Conservation (phyloP, 2,329 filamentous ascomycete species). For the Colletotrichum sp. region DNA sequence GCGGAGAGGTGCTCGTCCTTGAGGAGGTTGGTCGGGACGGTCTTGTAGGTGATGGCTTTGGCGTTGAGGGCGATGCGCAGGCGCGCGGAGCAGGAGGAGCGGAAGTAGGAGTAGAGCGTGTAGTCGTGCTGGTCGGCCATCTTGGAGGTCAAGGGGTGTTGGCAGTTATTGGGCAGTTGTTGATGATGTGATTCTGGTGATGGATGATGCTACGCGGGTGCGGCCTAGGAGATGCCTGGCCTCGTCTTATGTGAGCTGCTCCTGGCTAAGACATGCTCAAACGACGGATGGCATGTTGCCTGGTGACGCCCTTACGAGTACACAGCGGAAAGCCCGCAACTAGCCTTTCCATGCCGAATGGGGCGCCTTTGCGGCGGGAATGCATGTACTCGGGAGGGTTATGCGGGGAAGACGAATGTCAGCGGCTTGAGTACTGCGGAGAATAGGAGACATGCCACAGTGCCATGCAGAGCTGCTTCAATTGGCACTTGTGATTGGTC, state of each 20-base stretch:
- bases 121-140: constrained; percentile 26
- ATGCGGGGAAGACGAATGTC: constrained; percentile 12
- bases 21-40: constrained; percentile 57
- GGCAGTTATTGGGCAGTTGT: neutral
- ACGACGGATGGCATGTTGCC: neutral
- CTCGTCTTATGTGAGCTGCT: neutral
- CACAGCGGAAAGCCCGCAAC: neutral
- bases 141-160: neutral
- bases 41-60: constrained; percentile 55
- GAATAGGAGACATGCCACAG: neutral
- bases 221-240: neutral
- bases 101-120: constrained; percentile 64
- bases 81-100: constrained; percentile 67
- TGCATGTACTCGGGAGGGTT: neutral
- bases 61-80: constrained; percentile 64
- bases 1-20: constrained; percentile 54
- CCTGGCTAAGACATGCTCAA: neutral
- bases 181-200: neutral
- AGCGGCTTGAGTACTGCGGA: neutral
- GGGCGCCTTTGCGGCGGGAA: neutral
- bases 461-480: neutral
- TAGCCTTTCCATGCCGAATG: constrained; percentile 10
- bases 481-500: neutral
- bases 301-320: neutral
- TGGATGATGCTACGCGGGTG: neutral